A percentile compares a stretch with the other conserved stretches of the same genome.
Conservation (phyloP, 1,284 basidiomycete genomes). For the Rhodotorula mucilaginosa region DNA sequence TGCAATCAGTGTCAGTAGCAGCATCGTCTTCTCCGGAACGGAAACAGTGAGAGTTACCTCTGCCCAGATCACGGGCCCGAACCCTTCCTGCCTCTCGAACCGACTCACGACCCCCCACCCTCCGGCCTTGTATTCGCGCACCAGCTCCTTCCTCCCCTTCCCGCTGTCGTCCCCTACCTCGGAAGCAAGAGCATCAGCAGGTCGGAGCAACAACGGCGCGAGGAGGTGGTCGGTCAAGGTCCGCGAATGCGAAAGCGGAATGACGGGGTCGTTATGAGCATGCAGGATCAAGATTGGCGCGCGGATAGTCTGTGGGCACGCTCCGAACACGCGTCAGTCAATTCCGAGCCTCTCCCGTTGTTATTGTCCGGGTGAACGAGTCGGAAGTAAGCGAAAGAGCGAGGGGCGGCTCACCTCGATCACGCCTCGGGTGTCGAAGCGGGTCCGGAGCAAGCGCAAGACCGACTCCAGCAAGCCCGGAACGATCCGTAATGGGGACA, state of each 20-base stretch:
- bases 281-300: conserved; percentile 74
- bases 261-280: conserved; percentile 71
- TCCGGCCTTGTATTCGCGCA: conserved; percentile 55
- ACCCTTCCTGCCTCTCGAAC: conserved; percentile 49
- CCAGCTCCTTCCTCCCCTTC: conserved; percentile 52
- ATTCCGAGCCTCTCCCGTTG: too few species aligned
- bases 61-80: conserved; percentile 23
- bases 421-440: conserved; percentile 63
- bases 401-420: conserved; percentile 56
- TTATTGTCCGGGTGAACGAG: too few species aligned
- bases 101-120: conserved; percentile 58
- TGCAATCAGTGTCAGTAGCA: neutral
- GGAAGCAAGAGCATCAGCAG: conserved; percentile 50
- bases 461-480: conserved; percentile 51
- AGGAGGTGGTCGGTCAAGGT: conserved; percentile 58
- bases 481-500: conserved; percentile 70
- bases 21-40: neutral
- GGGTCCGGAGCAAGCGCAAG: conserved; percentile 59
- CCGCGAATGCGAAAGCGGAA: conserved; percentile 72
- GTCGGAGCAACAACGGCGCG: conserved; percentile 60
- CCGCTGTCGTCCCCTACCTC: conserved; percentile 29
- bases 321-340: neutral
- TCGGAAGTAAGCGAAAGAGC: conserved; percentile 6
- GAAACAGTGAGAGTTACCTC: neutral
- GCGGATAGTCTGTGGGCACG: conserved; percentile 51